These are phyloP conservation scores for Aspergillus quadricinctus DNA, from an alignment of 2,329 filamentous ascomycete species.

Conservation along the genomic window DNA sequence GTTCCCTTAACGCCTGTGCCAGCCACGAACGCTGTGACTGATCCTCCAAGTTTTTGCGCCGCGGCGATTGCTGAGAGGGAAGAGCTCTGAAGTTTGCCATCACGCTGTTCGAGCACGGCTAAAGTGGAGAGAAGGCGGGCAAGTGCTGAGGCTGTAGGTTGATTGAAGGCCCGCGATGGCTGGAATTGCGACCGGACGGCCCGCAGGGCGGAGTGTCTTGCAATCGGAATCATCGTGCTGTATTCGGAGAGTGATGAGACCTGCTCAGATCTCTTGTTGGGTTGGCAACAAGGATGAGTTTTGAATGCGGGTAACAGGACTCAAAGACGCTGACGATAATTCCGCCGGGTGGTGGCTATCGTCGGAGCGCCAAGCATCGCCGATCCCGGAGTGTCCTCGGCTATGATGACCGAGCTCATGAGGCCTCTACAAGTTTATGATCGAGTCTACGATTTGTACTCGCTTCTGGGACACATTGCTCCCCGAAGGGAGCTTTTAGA, in stretches of 20 bases:
- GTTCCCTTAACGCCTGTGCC: conserved; percentile 68
- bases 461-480: not conserved
- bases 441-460: not conserved
- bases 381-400: conserved; percentile 32
- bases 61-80: conserved; percentile 84
- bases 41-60: conserved; percentile 77
- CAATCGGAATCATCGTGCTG: conserved; percentile 30
- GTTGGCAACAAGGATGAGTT: conserved; percentile 5
- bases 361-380: conserved; percentile 32
- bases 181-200: conserved; percentile 45
- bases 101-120: conserved; percentile 85
- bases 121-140: conserved; percentile 77
- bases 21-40: conserved; percentile 82
- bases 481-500: not conserved
- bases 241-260: conserved; percentile 1
- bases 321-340: conserved; percentile 1
- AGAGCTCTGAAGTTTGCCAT: conserved; percentile 77
- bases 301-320: not conserved
- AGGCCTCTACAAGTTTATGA: not conserved
- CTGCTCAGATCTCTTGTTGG: conserved; percentile 6
- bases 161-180: conserved; percentile 35
- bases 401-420: conserved; percentile 14
- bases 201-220: conserved; percentile 39
- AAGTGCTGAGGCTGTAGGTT: conserved; percentile 52
- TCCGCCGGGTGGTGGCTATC: conserved; percentile 25